Evolutionary conservation across 1,284 basidiomycete species (phyloP), one percentile per base, ranked within the genome.

Genomic region (Fomitopsis palustris): DNA sequence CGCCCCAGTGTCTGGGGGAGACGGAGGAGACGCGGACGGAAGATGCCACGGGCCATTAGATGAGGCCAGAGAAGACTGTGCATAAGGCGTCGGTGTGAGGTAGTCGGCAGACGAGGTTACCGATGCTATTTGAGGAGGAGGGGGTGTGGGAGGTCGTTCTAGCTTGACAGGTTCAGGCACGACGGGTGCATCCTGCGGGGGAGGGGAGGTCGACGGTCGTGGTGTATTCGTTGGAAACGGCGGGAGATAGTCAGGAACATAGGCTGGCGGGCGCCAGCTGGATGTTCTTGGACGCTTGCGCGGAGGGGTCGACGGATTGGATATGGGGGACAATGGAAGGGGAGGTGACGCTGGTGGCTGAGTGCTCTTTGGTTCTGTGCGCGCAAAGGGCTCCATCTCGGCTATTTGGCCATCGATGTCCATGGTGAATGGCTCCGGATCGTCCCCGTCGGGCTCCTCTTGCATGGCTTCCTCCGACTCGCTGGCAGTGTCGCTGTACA

Each of bases 201-300:
- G 67, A 25, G 73, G 74, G 10, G 69, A 71, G 0, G 72, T 67
- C 1, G 72, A 69, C 35, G 73, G 71, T 38, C 58, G 60, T 23
- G 71, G 64, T n/a, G 68, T 67, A 27, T 77, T 69, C 16, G 75
- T 74, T 17, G 87, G 88, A 66, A 88, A 88, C 0, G 87, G 85
- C 1, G 88, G 87, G 4, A 90, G 71, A 63, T 84, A 86, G 62
- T 80, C 75, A 21, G 88, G 88, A 57, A 90, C 77, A 68, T 89
- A 79, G 49, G 79, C 71, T 60, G 85, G 85, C 4, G 86, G 80
- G 23, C 80, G 72, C 86, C 86, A 89, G 57, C 72, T 77, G 7
- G 78, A 68, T 29, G 76, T 80, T 42, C 87, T 75, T 45, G 77
- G 74, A 55, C 86, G 81, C 75, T 88, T 88, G 57, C 81, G 74